phyloP scores from a whole-genome alignment of 163 green algal species.

The Scenedesmus sp. region DNA sequence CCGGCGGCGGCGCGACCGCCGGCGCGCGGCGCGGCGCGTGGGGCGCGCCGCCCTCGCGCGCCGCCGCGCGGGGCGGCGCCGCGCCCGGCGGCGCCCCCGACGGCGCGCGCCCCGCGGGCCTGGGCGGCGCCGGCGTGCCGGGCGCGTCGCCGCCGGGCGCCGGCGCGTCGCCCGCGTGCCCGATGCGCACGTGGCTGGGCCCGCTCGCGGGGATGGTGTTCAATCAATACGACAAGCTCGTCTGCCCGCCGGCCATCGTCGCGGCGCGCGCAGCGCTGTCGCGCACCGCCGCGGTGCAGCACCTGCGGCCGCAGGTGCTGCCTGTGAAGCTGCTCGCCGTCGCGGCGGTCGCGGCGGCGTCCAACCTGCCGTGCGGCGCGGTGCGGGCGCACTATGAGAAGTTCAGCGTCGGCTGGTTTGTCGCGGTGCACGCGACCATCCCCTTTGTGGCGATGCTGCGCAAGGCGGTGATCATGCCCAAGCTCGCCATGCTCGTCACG shows the following conservation, averaged over 20 bases:
- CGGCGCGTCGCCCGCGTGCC: slow-evolving; percentile 56
- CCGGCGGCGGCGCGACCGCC: not conserved
- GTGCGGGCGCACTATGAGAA: slow-evolving; percentile 90
- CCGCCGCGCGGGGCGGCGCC: not conserved
- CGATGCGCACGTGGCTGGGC: slow-evolving; percentile 63
- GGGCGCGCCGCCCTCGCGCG: slow-evolving; percentile 1
- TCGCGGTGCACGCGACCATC: slow-evolving; percentile 94
- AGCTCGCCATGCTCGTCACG: slow-evolving; percentile 91
- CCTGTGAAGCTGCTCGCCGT: slow-evolving; percentile 79
- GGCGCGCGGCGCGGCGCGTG: not conserved
- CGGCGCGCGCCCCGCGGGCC: not conserved
- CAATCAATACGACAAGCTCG: slow-evolving; percentile 65
- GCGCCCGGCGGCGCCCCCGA: not conserved
- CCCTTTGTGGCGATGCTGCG: slow-evolving; percentile 94
- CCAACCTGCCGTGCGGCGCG: slow-evolving; percentile 90
- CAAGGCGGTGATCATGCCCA: slow-evolving; percentile 94
- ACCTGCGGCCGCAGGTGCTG: slow-evolving; percentile 72
- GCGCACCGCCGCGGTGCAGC: slow-evolving; percentile 69
- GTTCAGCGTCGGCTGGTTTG: slow-evolving; percentile 92
- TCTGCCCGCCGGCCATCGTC: slow-evolving; percentile 85
- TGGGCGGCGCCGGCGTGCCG: not conserved
- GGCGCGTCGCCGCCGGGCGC: too few relatives aligned
- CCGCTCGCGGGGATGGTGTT: slow-evolving; percentile 72
- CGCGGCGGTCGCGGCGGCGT: slow-evolving; percentile 56
- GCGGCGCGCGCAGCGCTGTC: slow-evolving; percentile 80